Evolutionary conservation across 1,284 basidiomycete genomes (phyloP), one percentile per base, ranked within the genome.

Genomic region (Flammula alnicola): DNA sequence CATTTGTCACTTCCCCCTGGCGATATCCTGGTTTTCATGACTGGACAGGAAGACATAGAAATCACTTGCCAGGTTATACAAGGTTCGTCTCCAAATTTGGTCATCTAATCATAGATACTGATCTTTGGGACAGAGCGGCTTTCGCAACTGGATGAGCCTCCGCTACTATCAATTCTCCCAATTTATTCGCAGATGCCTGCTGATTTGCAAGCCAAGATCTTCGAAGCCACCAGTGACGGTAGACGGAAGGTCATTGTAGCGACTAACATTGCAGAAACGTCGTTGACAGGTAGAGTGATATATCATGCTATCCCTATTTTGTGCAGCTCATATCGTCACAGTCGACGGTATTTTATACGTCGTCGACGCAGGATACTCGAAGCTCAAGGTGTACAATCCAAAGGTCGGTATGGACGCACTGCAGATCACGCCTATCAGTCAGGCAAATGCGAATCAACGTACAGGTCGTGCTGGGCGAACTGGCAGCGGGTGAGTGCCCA

Each of bases 141-240:
- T 14, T 80, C 81, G 1, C 95, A 98, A 63, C 75, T 99, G 11
- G 92, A 98, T 61, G 93, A 98, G 12, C 91, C 95, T 5, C 76
- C 91, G 0, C 84, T 88, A 1, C 72, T 99, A 22, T 85, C 94
- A 1, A 86, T 99, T 2, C 73, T 99, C 12, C 97, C 97, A 1
- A 99, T 99, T 62, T 99, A 99, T 72, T 99, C 97, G 2, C 96
- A 98, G 67, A 98, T 99, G 96, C 97, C 97, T 2, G 95, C 97
- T 1, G 97, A 99, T 72, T 73, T 99, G 26, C 97, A 99, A 67
- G 95, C 97, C 10, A 96, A 95, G 70, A 99, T 99, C 60, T 99
- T 99, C 63, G 89, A 95, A 56, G 86, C 95, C 2, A 95, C 96
- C 0, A 77, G 84, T n/a, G 93, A 98, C 67, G 97, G 96, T 5